These are phyloP conservation scores for Elasticomyces elasticus DNA, from an alignment of 495 filamentous ascomycete species.

Conservation along the genomic window DNA sequence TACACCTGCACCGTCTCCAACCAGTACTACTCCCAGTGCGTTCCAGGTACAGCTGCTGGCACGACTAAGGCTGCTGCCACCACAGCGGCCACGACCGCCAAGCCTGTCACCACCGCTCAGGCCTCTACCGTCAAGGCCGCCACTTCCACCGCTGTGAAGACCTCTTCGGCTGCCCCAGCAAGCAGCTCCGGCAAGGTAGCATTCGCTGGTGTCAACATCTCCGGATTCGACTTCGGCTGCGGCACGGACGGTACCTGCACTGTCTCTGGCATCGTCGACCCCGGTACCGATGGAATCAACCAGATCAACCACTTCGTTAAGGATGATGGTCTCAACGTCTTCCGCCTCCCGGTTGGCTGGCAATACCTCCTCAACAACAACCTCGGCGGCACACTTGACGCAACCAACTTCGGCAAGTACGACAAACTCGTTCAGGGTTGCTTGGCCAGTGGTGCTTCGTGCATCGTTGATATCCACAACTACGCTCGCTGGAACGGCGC, in stretches of 20 bases:
- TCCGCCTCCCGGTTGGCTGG: slow-evolving; percentile 47
- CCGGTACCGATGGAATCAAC: slow-evolving; percentile 25
- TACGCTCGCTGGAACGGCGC: slow-evolving; percentile 50
- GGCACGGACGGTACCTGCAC: slow-evolving; percentile 37
- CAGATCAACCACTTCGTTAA: slow-evolving; percentile 51
- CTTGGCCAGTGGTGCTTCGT: slow-evolving; percentile 43
- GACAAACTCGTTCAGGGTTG: slow-evolving; percentile 50
- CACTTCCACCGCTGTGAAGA: neutral
- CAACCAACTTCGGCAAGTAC: slow-evolving; percentile 42
- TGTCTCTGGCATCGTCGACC: slow-evolving; percentile 24
- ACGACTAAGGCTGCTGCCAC: neutral
- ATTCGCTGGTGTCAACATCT: slow-evolving; percentile 36
- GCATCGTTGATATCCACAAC: slow-evolving; percentile 53
- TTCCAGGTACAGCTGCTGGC: slow-evolving; percentile 2
- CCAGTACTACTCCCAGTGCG: slow-evolving; percentile 22
- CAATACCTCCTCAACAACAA: slow-evolving; percentile 46
- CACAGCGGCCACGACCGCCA: neutral
- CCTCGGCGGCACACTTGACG: slow-evolving; percentile 40
- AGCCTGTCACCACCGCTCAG: neutral
- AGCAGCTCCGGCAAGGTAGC: slow-evolving; percentile 15
- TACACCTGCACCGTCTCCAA: slow-evolving; percentile 11
- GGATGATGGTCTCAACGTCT: slow-evolving; percentile 44
- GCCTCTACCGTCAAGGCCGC: neutral
- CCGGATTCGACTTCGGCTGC: slow-evolving; percentile 45
- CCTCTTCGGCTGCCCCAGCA: neutral